These are phyloP conservation scores for Trametes maxima DNA, from an alignment of 768 basidiomycete species.

Conservation along the genomic window DNA sequence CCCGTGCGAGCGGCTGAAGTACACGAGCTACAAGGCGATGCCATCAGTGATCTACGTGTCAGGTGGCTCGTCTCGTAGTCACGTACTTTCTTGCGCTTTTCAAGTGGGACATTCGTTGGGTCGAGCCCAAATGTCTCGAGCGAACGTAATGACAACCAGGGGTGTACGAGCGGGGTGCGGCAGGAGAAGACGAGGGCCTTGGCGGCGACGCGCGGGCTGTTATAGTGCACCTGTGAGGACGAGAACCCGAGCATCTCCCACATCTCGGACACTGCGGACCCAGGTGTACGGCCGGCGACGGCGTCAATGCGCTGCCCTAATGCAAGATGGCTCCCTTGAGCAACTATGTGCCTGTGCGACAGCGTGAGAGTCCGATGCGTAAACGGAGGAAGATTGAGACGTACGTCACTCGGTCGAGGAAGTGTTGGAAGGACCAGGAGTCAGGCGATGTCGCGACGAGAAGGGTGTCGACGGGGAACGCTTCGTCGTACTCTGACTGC, in stretches of 20 bases:
- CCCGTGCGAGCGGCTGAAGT: slow-evolving; percentile 1
- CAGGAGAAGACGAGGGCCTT: slow-evolving; percentile 1
- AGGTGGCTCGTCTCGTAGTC: background rate
- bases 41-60: background rate
- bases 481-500: background rate
- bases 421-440: slow-evolving; percentile 7
- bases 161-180: background rate
- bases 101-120: background rate
- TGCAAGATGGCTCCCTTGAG: background rate
- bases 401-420: slow-evolving; percentile 1
- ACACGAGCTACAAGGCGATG: background rate
- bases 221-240: background rate
- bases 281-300: background rate
- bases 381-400: background rate
- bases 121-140: background rate
- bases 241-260: background rate
- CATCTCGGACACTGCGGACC: background rate
- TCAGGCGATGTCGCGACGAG: background rate
- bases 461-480: background rate
- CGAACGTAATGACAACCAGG: background rate
- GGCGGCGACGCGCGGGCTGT: background rate
- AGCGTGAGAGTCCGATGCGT: background rate
- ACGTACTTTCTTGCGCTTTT: background rate
- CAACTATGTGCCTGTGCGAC: background rate
- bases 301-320: background rate